A percentile compares a stretch with the other conserved stretches of the same genome.
Conservation (phyloP, 768 basidiomycete species). For the Hygrocybe coccinea region DNA sequence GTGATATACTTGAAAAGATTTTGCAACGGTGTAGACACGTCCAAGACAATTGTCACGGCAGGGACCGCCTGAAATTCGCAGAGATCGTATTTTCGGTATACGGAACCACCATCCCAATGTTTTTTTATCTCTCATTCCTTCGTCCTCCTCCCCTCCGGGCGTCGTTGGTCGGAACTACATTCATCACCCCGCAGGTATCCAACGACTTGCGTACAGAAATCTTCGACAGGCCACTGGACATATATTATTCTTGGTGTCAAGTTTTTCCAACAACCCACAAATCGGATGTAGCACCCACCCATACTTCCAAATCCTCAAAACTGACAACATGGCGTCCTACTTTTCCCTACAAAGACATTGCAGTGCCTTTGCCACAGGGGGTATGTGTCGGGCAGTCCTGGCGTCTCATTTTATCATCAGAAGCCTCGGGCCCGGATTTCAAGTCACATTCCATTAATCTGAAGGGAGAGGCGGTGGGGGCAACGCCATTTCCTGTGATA, state of each 20-base stretch:
- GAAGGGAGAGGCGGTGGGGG: slow-evolving; percentile 37
- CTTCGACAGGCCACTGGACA: slow-evolving; percentile 49
- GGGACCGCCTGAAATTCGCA: too few relatives aligned
- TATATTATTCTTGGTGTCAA: slow-evolving; percentile 65
- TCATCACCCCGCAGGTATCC: slow-evolving; percentile 77
- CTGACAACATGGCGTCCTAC: slow-evolving; percentile 67
- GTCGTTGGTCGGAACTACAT: slow-evolving; percentile 40
- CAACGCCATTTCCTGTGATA: slow-evolving; percentile 52
- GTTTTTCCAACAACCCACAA: slow-evolving; percentile 1
- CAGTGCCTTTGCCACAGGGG: slow-evolving; percentile 57
- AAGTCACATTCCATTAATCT: slow-evolving; percentile 39
- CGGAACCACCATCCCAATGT: too few relatives aligned
- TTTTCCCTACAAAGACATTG: slow-evolving; percentile 72
- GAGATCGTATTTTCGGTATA: too few relatives aligned
- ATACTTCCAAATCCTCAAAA: slow-evolving; percentile 42
- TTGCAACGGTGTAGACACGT: too few relatives aligned
- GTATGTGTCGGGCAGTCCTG: slow-evolving; percentile 54
- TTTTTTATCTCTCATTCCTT: slow-evolving; percentile 85
- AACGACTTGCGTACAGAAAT: slow-evolving; percentile 87
- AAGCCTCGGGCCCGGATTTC: slow-evolving; percentile 13
- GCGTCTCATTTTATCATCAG: slow-evolving; percentile 56
- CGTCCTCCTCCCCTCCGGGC: slow-evolving; percentile 70
- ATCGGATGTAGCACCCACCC: slow-evolving; percentile 7
- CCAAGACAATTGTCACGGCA: too few relatives aligned
- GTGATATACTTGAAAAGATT: too few relatives aligned